Percentiles rank a stretch among this genome's conserved stretches.
phyloP scores from a whole-genome alignment of 2,329 filamentous ascomycete species.

The Rutstroemia sydowiana region DNA sequence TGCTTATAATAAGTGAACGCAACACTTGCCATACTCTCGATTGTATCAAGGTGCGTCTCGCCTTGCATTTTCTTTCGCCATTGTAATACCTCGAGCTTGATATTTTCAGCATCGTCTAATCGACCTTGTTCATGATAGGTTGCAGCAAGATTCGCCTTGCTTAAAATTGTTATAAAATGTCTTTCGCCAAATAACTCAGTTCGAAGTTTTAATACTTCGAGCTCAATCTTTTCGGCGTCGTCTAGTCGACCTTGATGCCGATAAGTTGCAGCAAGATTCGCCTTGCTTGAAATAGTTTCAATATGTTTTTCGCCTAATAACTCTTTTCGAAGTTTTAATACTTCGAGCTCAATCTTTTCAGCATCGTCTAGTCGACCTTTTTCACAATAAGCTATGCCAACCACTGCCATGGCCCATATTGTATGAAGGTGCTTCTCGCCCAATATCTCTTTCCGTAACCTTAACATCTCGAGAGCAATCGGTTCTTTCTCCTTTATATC shows the following conservation, averaged over 20 bases:
- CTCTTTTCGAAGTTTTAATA: conserved; percentile 3
- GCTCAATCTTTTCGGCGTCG: conserved; percentile 6
- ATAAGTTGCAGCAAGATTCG: conserved; percentile 3
- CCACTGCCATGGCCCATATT: too few relatives aligned
- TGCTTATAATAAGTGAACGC: background rate
- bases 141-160: background rate
- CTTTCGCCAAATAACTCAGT: background rate
- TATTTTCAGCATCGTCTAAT: too few relatives aligned
- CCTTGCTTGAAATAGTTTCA: conserved; percentile 9
- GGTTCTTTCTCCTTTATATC: background rate
- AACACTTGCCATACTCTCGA: background rate
- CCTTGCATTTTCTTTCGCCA: too few relatives aligned
- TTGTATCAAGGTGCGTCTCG: too few relatives aligned
- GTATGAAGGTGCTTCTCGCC: background rate
- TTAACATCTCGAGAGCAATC: background rate
- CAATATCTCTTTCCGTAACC: background rate
- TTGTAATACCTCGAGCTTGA: too few relatives aligned
- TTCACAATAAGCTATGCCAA: background rate
- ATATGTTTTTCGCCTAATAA: conserved; percentile 6
- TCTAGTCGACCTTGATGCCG: conserved; percentile 1
- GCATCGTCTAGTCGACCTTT: conserved; percentile 11
- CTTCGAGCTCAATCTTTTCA: conserved; percentile 6
- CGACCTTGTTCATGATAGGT: background rate
- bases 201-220: background rate
- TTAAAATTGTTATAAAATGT: background rate